phyloP scores from a whole-genome alignment of 73 alveolate species.

The Paramecium sexaurelia region DNA sequence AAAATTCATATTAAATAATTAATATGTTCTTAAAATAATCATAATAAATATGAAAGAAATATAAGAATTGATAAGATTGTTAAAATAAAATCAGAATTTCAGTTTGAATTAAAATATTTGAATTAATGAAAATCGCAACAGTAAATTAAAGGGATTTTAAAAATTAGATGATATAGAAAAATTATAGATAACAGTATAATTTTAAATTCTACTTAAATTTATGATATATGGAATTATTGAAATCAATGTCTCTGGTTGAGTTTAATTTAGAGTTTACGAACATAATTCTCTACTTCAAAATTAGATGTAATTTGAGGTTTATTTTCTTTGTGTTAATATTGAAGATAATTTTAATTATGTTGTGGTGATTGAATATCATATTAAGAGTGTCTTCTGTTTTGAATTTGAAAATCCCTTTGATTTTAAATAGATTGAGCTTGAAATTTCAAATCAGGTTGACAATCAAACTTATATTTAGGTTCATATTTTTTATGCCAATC shows the following conservation, averaged over 20 bases:
- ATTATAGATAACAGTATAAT: too few relatives aligned
- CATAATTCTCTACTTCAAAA: not conserved
- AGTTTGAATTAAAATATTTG: not conserved
- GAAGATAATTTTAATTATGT: not conserved
- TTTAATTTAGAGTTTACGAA: not conserved
- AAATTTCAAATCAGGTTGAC: not conserved
- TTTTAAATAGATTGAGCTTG: not conserved
- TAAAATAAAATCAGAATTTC: not conserved
- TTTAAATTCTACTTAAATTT: too few relatives aligned
- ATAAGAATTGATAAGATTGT: not conserved
- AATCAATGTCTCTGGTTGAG: not conserved
- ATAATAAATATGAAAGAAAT: too few relatives aligned
- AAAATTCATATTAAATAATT: not conserved
- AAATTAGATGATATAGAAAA: too few relatives aligned
- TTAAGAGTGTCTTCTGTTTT: not conserved
- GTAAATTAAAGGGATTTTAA: not conserved
- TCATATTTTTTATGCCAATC: conserved; percentile 4
- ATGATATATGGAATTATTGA: not conserved
- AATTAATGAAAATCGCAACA: not conserved
- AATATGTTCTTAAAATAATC: not conserved
- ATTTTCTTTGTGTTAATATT: not conserved
- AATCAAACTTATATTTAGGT: not conserved
- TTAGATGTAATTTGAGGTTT: not conserved
- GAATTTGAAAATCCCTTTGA: not conserved
- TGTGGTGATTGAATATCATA: not conserved